Evolutionary conservation across 2,329 filamentous ascomycete genomes (phyloP).

Genomic region (Stagonosporopsis tanaceti): DNA sequence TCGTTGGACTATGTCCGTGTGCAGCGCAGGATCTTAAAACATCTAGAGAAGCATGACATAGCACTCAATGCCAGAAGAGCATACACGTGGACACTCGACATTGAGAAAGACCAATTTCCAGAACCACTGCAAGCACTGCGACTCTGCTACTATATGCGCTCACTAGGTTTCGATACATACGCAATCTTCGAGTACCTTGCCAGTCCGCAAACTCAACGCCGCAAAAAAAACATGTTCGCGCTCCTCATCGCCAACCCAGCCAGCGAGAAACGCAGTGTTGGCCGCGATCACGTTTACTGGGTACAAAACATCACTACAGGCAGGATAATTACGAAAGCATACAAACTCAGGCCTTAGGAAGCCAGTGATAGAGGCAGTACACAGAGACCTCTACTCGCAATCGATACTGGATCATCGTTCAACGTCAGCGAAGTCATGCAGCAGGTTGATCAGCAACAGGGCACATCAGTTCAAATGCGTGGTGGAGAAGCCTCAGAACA

Average conservation of each 20-base stretch:
- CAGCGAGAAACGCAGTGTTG: neutral
- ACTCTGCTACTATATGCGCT: conserved; percentile 46
- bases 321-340: neutral
- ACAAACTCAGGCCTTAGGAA: neutral
- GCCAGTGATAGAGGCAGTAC: neutral
- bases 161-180: conserved; percentile 33
- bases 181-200: conserved; percentile 14
- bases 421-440: neutral
- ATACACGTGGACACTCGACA: conserved; percentile 23
- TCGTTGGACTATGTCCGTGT: conserved; percentile 28
- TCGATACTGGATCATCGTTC: neutral
- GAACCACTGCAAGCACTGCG: conserved; percentile 30
- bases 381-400: neutral
- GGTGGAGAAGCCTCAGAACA: neutral
- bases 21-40: conserved; percentile 27
- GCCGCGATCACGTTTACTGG: conserved; percentile 31
- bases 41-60: conserved; percentile 20
- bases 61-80: conserved; percentile 26
- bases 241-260: conserved; percentile 26
- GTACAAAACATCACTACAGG: conserved; percentile 21
- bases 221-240: conserved; percentile 1
- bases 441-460: too few relatives aligned
- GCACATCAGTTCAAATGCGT: neutral
- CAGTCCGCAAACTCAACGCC: neutral
- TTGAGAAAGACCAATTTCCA: conserved; percentile 1